A percentile compares a stretch with the other conserved stretches of the same genome.
These are phyloP conservation scores for Macrocybe gigantea DNA, from an alignment of 768 basidiomycete species.

Conservation along the genomic window DNA sequence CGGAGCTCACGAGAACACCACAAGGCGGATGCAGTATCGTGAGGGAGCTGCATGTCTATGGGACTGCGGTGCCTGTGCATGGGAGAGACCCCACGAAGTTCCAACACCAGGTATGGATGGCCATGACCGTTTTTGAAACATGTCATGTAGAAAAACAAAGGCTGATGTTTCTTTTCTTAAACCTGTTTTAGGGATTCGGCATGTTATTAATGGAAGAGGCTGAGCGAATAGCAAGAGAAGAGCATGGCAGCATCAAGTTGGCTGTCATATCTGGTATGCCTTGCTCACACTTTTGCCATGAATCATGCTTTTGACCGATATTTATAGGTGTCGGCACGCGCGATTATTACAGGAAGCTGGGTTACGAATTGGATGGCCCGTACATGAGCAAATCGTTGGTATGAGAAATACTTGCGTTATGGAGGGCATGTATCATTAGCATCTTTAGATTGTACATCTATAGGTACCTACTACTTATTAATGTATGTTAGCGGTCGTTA, in stretches of 20 bases:
- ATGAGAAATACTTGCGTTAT: slow-evolving; percentile 18
- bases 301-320: not conserved
- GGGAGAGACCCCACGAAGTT: slow-evolving; percentile 97
- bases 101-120: slow-evolving; percentile 71
- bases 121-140: not conserved
- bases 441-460: not conserved
- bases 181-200: slow-evolving; percentile 72
- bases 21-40: slow-evolving; percentile 84
- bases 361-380: slow-evolving; percentile 92
- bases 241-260: slow-evolving; percentile 92
- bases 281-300: too few species aligned
- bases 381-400: slow-evolving; percentile 91
- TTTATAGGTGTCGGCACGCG: slow-evolving; percentile 84
- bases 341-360: slow-evolving; percentile 93
- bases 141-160: not conserved
- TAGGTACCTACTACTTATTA: not conserved
- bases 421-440: not conserved
- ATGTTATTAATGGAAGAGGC: slow-evolving; percentile 99
- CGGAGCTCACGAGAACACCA: slow-evolving; percentile 63
- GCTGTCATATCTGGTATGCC: slow-evolving; percentile 88
- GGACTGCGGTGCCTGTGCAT: slow-evolving; percentile 96
- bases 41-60: slow-evolving; percentile 94
- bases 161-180: not conserved
- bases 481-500: not conserved
- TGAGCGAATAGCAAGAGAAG: slow-evolving; percentile 93